Base-by-base conservation (phyloP, 305 asterid species). In the Solanum hybrid region DNA sequence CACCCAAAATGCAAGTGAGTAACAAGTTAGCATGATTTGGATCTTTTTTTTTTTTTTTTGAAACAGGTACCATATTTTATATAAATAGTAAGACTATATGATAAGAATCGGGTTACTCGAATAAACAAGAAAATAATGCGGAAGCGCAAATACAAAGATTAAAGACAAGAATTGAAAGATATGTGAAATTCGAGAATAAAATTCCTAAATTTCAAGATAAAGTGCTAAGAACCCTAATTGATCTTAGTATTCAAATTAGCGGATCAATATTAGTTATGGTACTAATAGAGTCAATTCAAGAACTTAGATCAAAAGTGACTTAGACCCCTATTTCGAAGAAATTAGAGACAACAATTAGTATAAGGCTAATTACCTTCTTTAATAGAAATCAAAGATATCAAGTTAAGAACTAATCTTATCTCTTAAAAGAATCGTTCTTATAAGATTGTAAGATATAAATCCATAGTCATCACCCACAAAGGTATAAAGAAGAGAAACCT, bases 1-100 rank as follows among this genome's bases (percentile, higher is more conserved):
- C 98, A 96, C 95, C 99, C 98, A 87, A 93, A 91, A 91, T 97
- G 99, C 98, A 96, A 95, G 99, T 97, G 91, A 94, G 99, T 92
- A 84, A 84, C 34, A 36, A 51, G 40, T 37, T 29, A 84, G 20
- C 42, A 51, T 84, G 42, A 29, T 51, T 84, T 84, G 40, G 6
- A 51, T 51, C 20, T 51, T 56, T 14, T 46, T 2, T 10, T 69
- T 69, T 24, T 26, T 12, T 12, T 56, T 46, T 5, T 0, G 29
- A 27, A 72, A 72, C 22, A 26, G 2, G 22, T 11, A 72, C 32
- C 78, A 12, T 72, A 72, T 72, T 4, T 66, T 66, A 66, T 24
- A 66, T 66, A 66, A 66, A n/a, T 66, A 66, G 75, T 24, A 66
- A n/a, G 75, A 24, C 75, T 66, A 60, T 60, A 60, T 20, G 71